phyloP scores from a whole-genome alignment of 129 eudicot genomes.

The Erigeron canadensis region DNA sequence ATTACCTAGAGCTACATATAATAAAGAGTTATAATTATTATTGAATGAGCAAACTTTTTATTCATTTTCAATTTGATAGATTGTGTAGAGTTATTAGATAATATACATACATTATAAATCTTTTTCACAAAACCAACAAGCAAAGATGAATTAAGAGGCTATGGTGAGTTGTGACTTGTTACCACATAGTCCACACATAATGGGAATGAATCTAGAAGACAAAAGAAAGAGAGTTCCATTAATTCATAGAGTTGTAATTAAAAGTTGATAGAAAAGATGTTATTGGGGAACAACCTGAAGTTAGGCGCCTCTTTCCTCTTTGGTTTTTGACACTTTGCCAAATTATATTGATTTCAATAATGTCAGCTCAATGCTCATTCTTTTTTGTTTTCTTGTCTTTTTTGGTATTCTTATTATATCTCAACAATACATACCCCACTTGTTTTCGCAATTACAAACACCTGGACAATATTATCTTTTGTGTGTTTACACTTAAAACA shows the following conservation, averaged over 20 bases:
- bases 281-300: constrained; percentile 50
- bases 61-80: too few species aligned
- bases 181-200: constrained; percentile 15
- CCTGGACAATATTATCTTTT: neutral
- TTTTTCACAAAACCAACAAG: too few species aligned
- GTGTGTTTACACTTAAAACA: constrained; percentile 8
- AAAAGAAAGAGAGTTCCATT: constrained; percentile 12
- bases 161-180: constrained; percentile 9
- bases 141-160: neutral
- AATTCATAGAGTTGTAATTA: constrained; percentile 12
- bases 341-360: constrained; percentile 22
- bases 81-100: too few species aligned
- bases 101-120: too few species aligned
- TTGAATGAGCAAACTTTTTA: too few species aligned
- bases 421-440: constrained; percentile 33
- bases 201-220: constrained; percentile 24
- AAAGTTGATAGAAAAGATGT: constrained; percentile 34
- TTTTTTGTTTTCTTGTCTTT: constrained; percentile 23
- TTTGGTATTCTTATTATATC: constrained; percentile 9
- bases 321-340: constrained; percentile 19
- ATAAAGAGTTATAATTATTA: too few species aligned
- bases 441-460: constrained; percentile 20
- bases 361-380: constrained; percentile 24
- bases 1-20: too few species aligned
- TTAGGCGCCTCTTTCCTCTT: constrained; percentile 44